Evolutionary conservation across 768 basidiomycete species (phyloP), one percentile per base, ranked within the genome.

Genomic region (Phlebiopsis flavidoalba): DNA sequence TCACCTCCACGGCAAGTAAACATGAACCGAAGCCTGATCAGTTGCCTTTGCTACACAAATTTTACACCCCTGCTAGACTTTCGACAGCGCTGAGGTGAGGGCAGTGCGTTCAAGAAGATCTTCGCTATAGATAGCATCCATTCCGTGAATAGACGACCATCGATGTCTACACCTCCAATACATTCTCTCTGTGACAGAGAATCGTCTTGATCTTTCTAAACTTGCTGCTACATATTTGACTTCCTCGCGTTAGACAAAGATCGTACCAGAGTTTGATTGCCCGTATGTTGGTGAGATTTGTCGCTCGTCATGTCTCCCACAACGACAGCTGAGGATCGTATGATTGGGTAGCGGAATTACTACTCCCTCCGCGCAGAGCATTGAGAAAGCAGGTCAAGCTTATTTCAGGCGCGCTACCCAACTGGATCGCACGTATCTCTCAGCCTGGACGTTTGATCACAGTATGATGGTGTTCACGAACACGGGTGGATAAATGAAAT

Each of bases 381-480:
- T 73, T n/a, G 93, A 93, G 71, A 95, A 96, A 75, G 95, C 97
- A 1, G n/a, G 88, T 98, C 65, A 89, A 89, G 67, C n/a, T n/a
- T 98, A 98, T 74, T 98, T 98, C 75, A 83, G 89, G 64, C 83
- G 95, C 61, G 94, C 96, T 8, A 91, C 95, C n/a, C 89, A 95
- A 69, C 83, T 99, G 51, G 95, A 99, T 72, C 84, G 91, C 58
- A 95, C 91, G 1, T 98, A 95, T 74, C 80, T 98, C 49, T 91
- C 95, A 7, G 97, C 97, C 5, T 99, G 97, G 97, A 98, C 96
- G 4, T 76, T n/a, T n/a, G n/a, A n/a, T n/a, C n/a, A n/a, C n/a
- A n/a, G n/a, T n/a, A n/a, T 99, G 64, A 95, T 99, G 93, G 97
- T n/a, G n/a, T 97, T 1, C 97, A 99, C 69, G 97, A 98, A 74